Base-by-base conservation (phyloP, 1,284 basidiomycete species). In the Amylostereum areolatum region DNA sequence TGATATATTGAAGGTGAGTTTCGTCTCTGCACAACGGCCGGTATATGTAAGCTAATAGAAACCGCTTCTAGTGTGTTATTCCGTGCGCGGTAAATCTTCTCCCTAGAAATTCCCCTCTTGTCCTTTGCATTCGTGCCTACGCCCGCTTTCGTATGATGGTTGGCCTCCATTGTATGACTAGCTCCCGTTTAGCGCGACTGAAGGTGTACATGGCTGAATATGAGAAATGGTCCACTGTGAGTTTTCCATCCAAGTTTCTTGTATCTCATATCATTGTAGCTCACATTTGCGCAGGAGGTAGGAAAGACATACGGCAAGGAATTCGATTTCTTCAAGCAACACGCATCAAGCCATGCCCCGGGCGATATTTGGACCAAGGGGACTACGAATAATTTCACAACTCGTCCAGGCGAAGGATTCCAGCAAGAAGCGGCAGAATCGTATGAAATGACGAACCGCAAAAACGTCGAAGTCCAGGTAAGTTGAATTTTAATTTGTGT, bases 91-190 rank as follows among this genome's bases (percentile, higher is more conserved):
- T 60, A 4, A 51, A 58, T 32, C 46, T 62, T 10, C 50, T 63
- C 3, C 58, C 57, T 0, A n/a, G 25, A 30, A 57, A 61, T 18
- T 55, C 59, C 2, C 27, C 46, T 4, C 53, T 64, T 3, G 46
- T 65, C 3, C 55, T 59, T 27, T 61, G 60, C 29, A 61, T 65
- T 44, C 49, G 58, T 4, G 41, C 57, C 3, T 62, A 60, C 50
- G 45, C 47, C 31, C 43, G 52, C n/a, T 57, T 53, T 35, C 50
- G 59, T 25, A 51, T 63, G 11, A 53, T 62, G 47, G 49, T 61
- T 12, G 59, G 60, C 3, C 39, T 63, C 29, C 48, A 48, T 6
- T 62, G 18, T 18, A 18, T 18, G 18, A 18, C 18, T 18, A 18
- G 18, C 18, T 18, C 18, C 18, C 18, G 18, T 18, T 18, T 18